These are phyloP conservation scores for Pistacia vera DNA, from an alignment of 345 rosid genomes.

Conservation along the genomic window DNA sequence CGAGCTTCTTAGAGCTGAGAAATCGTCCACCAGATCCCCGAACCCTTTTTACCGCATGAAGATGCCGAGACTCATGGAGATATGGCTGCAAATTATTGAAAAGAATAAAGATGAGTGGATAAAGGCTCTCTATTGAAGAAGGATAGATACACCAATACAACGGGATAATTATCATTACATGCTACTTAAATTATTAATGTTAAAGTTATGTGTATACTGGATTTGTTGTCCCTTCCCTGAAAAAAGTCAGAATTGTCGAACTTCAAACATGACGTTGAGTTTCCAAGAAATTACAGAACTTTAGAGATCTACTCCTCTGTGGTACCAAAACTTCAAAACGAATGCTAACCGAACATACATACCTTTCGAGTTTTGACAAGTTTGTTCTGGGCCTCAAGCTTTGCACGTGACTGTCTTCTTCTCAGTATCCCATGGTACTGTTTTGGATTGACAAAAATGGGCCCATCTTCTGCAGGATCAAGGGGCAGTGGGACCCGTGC, in stretches of 20 bases:
- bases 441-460: slow-evolving; percentile 54
- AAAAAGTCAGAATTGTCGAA: not conserved
- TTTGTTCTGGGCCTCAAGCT: slow-evolving; percentile 53
- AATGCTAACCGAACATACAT: not conserved
- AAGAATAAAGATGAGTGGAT: not conserved
- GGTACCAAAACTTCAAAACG: not conserved
- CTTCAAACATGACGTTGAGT: not conserved
- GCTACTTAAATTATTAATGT: not conserved
- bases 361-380: slow-evolving; percentile 50
- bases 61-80: slow-evolving; percentile 59
- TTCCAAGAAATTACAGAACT: not conserved
- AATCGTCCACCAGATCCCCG: slow-evolving; percentile 62
- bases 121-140: not conserved
- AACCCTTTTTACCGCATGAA: slow-evolving; percentile 49
- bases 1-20: slow-evolving; percentile 40
- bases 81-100: slow-evolving; percentile 42
- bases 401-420: slow-evolving; percentile 55
- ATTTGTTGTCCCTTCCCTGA: not conserved
- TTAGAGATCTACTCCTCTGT: not conserved
- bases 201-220: not conserved
- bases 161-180: not conserved
- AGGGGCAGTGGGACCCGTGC: slow-evolving; percentile 48
- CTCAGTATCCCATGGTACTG: slow-evolving; percentile 58
- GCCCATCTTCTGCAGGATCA: slow-evolving; percentile 44
- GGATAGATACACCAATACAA: not conserved